Evolutionary conservation across 768 basidiomycete species (phyloP).

Genomic region (Roridomyces roridus): DNA sequence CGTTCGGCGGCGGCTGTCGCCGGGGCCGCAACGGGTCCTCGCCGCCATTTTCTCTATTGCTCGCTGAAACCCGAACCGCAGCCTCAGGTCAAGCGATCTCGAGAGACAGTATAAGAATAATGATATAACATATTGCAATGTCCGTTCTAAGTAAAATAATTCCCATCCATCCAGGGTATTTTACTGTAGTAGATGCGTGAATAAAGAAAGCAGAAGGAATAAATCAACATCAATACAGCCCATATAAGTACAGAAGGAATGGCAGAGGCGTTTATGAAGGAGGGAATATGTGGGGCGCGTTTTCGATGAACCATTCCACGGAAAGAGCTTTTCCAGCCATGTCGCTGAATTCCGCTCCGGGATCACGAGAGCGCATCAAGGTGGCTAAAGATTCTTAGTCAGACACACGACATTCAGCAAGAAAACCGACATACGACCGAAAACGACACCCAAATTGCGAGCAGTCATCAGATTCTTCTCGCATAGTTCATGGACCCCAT

Average conservation of each 20-base stretch:
- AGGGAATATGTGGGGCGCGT: slow-evolving; percentile 67
- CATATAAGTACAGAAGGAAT: slow-evolving; percentile 17
- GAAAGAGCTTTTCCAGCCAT: slow-evolving; percentile 96
- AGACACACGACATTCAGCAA: background rate
- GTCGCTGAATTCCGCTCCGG: slow-evolving; percentile 90
- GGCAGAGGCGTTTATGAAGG: slow-evolving; percentile 10
- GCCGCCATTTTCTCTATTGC: slow-evolving; percentile 87
- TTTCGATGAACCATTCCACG: slow-evolving; percentile 94
- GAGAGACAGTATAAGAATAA: slow-evolving; percentile 36
- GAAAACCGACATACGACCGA: slow-evolving; percentile 80
- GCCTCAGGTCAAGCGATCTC: slow-evolving; percentile 51
- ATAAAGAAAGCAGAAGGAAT: slow-evolving; percentile 31
- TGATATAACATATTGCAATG: slow-evolving; percentile 20
- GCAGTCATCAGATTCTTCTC: slow-evolving; percentile 92
- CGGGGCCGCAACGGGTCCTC: slow-evolving; percentile 69
- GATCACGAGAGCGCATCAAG: slow-evolving; percentile 88
- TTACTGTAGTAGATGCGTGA: slow-evolving; percentile 17
- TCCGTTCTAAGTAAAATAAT: slow-evolving; percentile 19
- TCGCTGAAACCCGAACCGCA: slow-evolving; percentile 67
- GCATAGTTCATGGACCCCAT: slow-evolving; percentile 71
- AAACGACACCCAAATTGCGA: slow-evolving; percentile 95
- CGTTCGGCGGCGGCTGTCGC: slow-evolving; percentile 70
- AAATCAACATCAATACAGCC: slow-evolving; percentile 27
- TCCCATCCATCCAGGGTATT: slow-evolving; percentile 21
- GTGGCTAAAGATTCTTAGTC: slow-evolving; percentile 68